phyloP scores from a whole-genome alignment of 2,329 filamentous ascomycete genomes.

The Trichothecium roseum region DNA sequence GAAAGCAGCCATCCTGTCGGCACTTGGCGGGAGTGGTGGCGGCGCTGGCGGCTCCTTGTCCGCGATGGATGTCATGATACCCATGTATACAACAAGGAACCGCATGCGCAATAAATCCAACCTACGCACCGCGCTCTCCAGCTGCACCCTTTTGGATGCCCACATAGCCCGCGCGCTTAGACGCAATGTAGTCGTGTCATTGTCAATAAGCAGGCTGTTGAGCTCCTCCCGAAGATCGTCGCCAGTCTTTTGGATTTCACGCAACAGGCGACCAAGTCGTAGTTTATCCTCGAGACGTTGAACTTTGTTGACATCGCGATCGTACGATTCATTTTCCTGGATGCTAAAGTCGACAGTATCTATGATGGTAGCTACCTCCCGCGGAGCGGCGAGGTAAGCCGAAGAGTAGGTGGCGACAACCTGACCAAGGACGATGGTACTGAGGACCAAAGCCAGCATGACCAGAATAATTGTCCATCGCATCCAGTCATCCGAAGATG shows the following conservation, averaged over 20 bases:
- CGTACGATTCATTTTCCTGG: constrained; percentile 54
- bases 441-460: constrained; percentile 46
- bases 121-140: constrained; percentile 48
- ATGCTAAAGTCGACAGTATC: constrained; percentile 53
- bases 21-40: constrained; percentile 18
- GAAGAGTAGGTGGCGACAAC: constrained; percentile 39
- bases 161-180: constrained; percentile 44
- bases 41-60: constrained; percentile 21
- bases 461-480: constrained; percentile 49
- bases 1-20: constrained; percentile 22
- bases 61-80: constrained; percentile 34
- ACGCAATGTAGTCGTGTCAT: constrained; percentile 30
- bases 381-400: constrained; percentile 48
- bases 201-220: constrained; percentile 39
- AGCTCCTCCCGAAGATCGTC: constrained; percentile 53
- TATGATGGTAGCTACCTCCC: constrained; percentile 46
- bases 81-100: constrained; percentile 55
- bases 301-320: constrained; percentile 47
- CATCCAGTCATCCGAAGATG: constrained; percentile 36
- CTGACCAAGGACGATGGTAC: constrained; percentile 43
- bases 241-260: constrained; percentile 50
- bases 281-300: constrained; percentile 52
- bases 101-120: constrained; percentile 54
- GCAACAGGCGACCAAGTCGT: constrained; percentile 44
- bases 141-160: constrained; percentile 40